Conservation (phyloP, 2,329 filamentous ascomycete genomes). For the Botrytis squamosa region DNA sequence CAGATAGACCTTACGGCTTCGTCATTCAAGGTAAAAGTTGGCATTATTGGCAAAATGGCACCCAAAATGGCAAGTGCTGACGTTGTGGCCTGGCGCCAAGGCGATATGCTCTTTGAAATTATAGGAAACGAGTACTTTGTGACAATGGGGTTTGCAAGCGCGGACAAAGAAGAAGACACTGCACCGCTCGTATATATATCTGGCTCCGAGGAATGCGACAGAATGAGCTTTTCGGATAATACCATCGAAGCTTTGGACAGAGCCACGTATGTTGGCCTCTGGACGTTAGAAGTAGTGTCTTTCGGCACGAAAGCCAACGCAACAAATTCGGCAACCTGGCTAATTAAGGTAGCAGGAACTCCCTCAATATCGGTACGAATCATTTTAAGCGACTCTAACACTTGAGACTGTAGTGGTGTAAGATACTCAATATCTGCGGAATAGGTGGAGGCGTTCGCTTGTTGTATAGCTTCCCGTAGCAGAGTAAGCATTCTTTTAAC, state of each 20-base stretch:
- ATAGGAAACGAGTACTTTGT: conserved; percentile 79
- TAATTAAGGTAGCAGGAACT: conserved; percentile 66
- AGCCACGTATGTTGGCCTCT: conserved; percentile 79
- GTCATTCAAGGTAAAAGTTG: conserved; percentile 47
- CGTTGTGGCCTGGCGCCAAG: conserved; percentile 80
- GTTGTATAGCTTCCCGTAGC: conserved; percentile 67
- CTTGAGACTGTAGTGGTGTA: conserved; percentile 69
- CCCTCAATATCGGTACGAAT: conserved; percentile 65
- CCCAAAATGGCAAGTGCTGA: conserved; percentile 67
- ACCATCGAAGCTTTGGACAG: conserved; percentile 80
- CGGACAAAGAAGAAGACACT: conserved; percentile 61
- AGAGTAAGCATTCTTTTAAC: conserved; percentile 69
- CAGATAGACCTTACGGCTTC: conserved; percentile 61
- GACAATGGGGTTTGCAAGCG: conserved; percentile 66
- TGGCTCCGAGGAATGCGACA: conserved; percentile 58
- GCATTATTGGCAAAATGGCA: conserved; percentile 61
- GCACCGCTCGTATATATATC: conserved; percentile 70
- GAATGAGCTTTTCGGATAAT: conserved; percentile 61
- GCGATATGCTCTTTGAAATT: conserved; percentile 65
- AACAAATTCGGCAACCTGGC: conserved; percentile 67
- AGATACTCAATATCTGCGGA: conserved; percentile 70
- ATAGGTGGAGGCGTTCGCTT: conserved; percentile 66
- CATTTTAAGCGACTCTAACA: conserved; percentile 65
- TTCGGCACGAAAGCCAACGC: conserved; percentile 61
- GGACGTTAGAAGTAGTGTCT: conserved; percentile 39